These are phyloP conservation scores for Pestalotiopsis sp. DNA, from an alignment of 2,329 filamentous ascomycete species.

Conservation along the genomic window DNA sequence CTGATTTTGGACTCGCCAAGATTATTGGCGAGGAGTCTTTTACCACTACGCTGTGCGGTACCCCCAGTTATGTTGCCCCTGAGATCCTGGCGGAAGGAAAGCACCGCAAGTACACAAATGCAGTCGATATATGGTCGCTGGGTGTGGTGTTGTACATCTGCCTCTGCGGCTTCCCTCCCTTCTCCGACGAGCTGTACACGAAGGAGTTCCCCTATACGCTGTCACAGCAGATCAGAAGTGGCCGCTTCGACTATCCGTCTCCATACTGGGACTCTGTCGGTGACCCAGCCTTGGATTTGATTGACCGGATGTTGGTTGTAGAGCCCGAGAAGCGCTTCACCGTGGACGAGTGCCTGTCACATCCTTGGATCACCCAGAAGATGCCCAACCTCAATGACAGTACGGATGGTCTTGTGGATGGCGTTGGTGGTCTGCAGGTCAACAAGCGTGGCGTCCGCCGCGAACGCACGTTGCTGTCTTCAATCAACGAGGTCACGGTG, in stretches of 20 bases:
- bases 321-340: slow-evolving; percentile 82
- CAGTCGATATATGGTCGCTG: slow-evolving; percentile 93
- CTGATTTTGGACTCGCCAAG: slow-evolving; percentile 95
- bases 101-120: slow-evolving; percentile 87
- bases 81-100: slow-evolving; percentile 86
- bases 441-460: slow-evolving; percentile 77
- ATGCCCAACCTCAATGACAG: slow-evolving; percentile 73
- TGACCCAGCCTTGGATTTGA: slow-evolving; percentile 87
- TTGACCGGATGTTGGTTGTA: slow-evolving; percentile 92
- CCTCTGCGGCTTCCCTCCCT: slow-evolving; percentile 91
- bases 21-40: slow-evolving; percentile 99
- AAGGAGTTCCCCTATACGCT: slow-evolving; percentile 83
- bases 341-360: slow-evolving; percentile 86
- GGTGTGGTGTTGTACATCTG: slow-evolving; percentile 96
- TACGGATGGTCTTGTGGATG: slow-evolving; percentile 90
- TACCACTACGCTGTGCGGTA: slow-evolving; percentile 93
- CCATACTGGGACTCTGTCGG: slow-evolving; percentile 93
- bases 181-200: slow-evolving; percentile 88
- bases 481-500: slow-evolving; percentile 73
- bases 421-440: slow-evolving; percentile 81
- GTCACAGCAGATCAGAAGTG: slow-evolving; percentile 86
- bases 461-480: slow-evolving; percentile 83
- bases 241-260: slow-evolving; percentile 90
- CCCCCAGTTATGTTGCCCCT: slow-evolving; percentile 95
- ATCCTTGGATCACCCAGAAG: slow-evolving; percentile 82